Evolutionary conservation across 306 rosid species (phyloP).

Genomic region (Acacia melanoxylon): DNA sequence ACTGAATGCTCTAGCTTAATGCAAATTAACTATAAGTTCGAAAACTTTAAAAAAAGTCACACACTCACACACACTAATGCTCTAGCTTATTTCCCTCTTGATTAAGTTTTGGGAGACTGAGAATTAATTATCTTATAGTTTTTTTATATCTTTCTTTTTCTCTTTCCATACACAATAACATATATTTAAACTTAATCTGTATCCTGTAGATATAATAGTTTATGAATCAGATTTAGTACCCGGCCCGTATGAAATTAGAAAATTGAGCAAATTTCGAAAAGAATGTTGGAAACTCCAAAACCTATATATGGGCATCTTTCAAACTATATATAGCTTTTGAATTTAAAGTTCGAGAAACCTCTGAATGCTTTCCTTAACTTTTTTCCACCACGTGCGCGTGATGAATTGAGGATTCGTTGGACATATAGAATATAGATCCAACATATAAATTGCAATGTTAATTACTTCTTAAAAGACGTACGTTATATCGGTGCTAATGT

Average conservation of each 20-base stretch:
- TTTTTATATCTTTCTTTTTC: background rate
- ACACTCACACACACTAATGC: too few relatives aligned
- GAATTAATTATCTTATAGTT: background rate
- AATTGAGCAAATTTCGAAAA: background rate
- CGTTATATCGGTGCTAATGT: background rate
- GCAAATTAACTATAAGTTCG: too few relatives aligned
- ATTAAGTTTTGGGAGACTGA: background rate
- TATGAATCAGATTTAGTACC: too few relatives aligned
- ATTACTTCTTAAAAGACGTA: background rate
- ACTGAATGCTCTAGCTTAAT: too few relatives aligned
- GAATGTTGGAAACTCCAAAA: background rate
- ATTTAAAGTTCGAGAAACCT: background rate
- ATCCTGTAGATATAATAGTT: background rate
- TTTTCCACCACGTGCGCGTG: background rate
- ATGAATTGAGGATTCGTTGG: background rate
- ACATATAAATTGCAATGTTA: background rate
- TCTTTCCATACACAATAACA: background rate
- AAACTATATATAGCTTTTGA: background rate
- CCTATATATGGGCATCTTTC: background rate
- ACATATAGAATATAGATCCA: too few relatives aligned
- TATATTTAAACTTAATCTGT: background rate
- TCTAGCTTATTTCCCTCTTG: background rate
- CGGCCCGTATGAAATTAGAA: background rate
- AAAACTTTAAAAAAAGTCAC: background rate
- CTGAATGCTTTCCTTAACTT: background rate